phyloP scores from a whole-genome alignment of 164 flowering plant genomes.

The Platanus orientalis region DNA sequence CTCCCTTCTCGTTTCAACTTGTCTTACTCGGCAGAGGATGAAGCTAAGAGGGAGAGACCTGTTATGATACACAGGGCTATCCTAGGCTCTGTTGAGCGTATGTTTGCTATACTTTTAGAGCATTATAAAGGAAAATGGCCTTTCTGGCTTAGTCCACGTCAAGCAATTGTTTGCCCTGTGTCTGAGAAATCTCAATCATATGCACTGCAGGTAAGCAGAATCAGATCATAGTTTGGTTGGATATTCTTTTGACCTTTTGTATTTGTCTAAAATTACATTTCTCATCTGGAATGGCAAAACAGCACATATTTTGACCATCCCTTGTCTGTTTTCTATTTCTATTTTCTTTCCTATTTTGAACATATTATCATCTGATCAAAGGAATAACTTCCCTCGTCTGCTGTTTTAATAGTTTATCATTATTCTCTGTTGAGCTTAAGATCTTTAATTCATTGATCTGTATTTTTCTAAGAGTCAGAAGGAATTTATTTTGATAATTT shows the following conservation, averaged over 20 bases:
- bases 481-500: too few relatives aligned
- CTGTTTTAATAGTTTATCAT: too few relatives aligned
- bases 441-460: too few relatives aligned
- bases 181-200: slow-evolving; percentile 81
- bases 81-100: slow-evolving; percentile 94
- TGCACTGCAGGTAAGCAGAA: slow-evolving; percentile 55
- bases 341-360: neutral
- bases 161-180: slow-evolving; percentile 93
- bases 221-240: neutral
- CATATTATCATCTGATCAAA: too few relatives aligned
- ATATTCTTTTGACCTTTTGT: neutral
- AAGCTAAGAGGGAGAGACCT: slow-evolving; percentile 82
- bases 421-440: too few relatives aligned
- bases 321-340: neutral
- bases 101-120: slow-evolving; percentile 96
- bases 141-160: slow-evolving; percentile 99
- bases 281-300: neutral
- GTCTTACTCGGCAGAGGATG: slow-evolving; percentile 91
- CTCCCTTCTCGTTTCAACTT: slow-evolving; percentile 85
- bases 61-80: slow-evolving; percentile 98
- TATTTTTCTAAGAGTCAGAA: too few relatives aligned
- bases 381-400: too few relatives aligned
- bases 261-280: neutral
- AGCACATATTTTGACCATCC: too few relatives aligned
- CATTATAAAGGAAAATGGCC: slow-evolving; percentile 99